These are phyloP conservation scores for Tubosaeta sp. DNA, from an alignment of 768 basidiomycete species.

Conservation along the genomic window DNA sequence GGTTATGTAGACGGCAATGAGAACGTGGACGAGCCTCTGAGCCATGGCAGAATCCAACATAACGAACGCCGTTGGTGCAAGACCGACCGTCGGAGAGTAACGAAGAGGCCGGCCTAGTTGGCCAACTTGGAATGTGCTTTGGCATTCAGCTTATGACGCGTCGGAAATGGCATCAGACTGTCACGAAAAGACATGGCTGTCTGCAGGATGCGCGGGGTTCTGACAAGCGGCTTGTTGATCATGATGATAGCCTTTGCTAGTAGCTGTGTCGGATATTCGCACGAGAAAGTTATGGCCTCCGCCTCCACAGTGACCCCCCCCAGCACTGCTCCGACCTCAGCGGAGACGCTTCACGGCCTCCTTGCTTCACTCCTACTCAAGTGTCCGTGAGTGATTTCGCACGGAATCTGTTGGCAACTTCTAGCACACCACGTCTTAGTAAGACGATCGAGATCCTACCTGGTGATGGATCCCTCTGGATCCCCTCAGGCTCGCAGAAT, in stretches of 20 bases:
- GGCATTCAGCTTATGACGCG: constrained; percentile 9
- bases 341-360: constrained; percentile 11
- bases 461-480: constrained; percentile 50
- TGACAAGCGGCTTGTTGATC: neutral
- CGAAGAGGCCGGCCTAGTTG: neutral
- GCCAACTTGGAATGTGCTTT: constrained; percentile 7
- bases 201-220: neutral
- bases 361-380: constrained; percentile 22
- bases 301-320: neutral
- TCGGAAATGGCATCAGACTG: neutral
- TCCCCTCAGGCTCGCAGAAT: neutral
- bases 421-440: constrained; percentile 9
- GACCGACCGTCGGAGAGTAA: neutral
- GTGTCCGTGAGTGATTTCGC: constrained; percentile 23
- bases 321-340: neutral
- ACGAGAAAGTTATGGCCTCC: neutral
- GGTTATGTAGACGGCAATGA: constrained; percentile 21
- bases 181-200: neutral
- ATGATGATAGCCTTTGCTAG: too few species aligned
- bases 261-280: neutral
- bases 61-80: neutral
- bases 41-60: constrained; percentile 9
- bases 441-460: constrained; percentile 60
- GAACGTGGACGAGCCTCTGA: constrained; percentile 12
- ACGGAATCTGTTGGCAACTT: neutral